phyloP scores from a whole-genome alignment of 2,329 filamentous ascomycete genomes.

The Chrysoporthe austroafricana region DNA sequence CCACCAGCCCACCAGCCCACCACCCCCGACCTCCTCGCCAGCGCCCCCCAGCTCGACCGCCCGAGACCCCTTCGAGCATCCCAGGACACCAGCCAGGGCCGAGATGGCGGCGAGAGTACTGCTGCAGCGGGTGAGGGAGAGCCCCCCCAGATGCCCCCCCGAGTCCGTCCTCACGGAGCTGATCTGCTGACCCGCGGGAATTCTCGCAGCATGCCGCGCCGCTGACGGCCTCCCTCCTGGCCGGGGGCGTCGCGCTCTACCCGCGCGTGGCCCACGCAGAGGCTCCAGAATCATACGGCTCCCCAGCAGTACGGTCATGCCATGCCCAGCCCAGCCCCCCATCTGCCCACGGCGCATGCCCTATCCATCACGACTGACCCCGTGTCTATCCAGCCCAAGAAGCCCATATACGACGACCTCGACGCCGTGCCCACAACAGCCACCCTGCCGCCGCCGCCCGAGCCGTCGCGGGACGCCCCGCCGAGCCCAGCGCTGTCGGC shows the following conservation, averaged over 20 bases:
- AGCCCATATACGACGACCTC: slow-evolving; percentile 81
- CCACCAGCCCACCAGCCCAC: neutral
- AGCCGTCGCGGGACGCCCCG: slow-evolving; percentile 29
- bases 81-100: slow-evolving; percentile 49
- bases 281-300: slow-evolving; percentile 40
- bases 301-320: slow-evolving; percentile 15
- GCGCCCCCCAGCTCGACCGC: slow-evolving; percentile 18
- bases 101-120: slow-evolving; percentile 65
- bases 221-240: slow-evolving; percentile 56
- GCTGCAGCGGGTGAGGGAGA: slow-evolving; percentile 53
- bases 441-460: slow-evolving; percentile 22
- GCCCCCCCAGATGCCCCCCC: slow-evolving; percentile 9
- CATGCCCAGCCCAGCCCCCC: no score
- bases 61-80: slow-evolving; percentile 14
- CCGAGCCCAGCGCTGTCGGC: slow-evolving; percentile 37
- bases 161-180: no score
- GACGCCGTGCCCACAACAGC: slow-evolving; percentile 43
- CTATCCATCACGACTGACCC: slow-evolving; percentile 22
- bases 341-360: neutral
- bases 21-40: neutral
- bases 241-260: slow-evolving; percentile 52
- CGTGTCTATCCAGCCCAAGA: slow-evolving; percentile 49
- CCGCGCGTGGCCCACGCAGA: slow-evolving; percentile 57
- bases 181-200: slow-evolving; percentile 35
- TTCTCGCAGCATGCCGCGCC: slow-evolving; percentile 54